phyloP scores from a whole-genome alignment of 176 grass and related monocot species.

The Oryza glaberrima region DNA sequence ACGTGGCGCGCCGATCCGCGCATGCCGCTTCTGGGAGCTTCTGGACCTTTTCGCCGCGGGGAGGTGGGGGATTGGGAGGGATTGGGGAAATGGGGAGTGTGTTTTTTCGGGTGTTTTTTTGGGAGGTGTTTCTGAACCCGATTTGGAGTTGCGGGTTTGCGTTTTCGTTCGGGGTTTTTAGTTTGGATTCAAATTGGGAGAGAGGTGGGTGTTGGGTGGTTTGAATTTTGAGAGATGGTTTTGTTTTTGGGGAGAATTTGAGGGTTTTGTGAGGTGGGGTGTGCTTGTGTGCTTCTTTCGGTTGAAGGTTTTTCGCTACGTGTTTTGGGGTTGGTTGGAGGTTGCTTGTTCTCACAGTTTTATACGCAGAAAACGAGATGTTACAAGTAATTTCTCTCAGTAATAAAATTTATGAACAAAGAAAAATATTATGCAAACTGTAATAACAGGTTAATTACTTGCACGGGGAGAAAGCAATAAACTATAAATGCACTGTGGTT shows the following conservation, averaged over 20 bases:
- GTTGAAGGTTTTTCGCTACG: not conserved
- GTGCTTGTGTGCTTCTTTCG: not conserved
- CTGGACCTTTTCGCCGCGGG: not conserved
- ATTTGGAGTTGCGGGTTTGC: not conserved
- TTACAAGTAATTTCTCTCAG: not conserved
- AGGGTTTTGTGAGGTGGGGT: not conserved
- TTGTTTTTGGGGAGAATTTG: conserved; percentile 41
- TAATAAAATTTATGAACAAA: not conserved
- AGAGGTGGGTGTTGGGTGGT: not conserved
- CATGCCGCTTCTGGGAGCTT: conserved; percentile 22
- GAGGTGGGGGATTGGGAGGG: too few relatives aligned
- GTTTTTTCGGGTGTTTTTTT: conserved; percentile 58
- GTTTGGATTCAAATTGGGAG: not conserved
- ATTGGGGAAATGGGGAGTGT: not conserved
- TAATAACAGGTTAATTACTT: not conserved
- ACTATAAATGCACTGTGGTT: not conserved
- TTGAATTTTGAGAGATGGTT: conserved; percentile 27
- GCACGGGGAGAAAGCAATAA: not conserved
- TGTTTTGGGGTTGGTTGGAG: not conserved
- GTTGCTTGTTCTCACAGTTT: not conserved
- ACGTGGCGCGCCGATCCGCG: conserved; percentile 20
- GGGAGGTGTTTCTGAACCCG: not conserved
- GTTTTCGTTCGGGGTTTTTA: not conserved
- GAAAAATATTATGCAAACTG: too few relatives aligned
- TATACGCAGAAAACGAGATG: not conserved